Percentiles rank a stretch among this genome's conserved stretches.
phyloP scores from a whole-genome alignment of 192 early-diverging fungal genomes.

The Chytriomyces sp. region DNA sequence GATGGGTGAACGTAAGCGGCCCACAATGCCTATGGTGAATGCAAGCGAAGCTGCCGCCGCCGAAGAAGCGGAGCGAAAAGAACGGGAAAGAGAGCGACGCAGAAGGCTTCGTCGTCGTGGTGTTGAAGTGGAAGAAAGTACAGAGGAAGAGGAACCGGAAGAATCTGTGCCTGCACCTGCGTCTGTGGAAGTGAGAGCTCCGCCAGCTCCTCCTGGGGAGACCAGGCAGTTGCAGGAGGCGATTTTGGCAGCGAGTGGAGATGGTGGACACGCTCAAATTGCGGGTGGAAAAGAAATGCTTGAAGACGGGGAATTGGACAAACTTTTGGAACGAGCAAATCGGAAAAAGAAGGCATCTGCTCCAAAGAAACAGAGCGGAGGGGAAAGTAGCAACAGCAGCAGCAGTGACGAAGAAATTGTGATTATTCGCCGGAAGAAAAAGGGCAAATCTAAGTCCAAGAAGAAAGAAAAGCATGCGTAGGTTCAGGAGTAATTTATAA shows the following conservation, averaged over 20 bases:
- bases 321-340: conserved; percentile 26
- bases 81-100: conserved; percentile 29
- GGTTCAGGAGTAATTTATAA: no score
- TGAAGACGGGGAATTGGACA: conserved; percentile 27
- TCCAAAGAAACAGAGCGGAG: background rate
- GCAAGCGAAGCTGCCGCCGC: conserved; percentile 26
- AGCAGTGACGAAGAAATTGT: conserved; percentile 20
- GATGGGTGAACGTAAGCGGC: conserved; percentile 31
- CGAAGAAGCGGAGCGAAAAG: conserved; percentile 36
- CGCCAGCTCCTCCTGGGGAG: background rate
- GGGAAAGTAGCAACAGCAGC: conserved; percentile 1
- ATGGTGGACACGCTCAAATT: background rate
- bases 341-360: background rate
- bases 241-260: background rate
- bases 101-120: conserved; percentile 29
- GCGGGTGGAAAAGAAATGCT: conserved; percentile 13
- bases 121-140: conserved; percentile 17
- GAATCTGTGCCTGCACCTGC: background rate
- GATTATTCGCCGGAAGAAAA: conserved; percentile 20
- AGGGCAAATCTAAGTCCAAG: background rate
- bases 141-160: conserved; percentile 8
- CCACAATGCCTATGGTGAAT: conserved; percentile 17
- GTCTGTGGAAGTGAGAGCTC: background rate
- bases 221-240: background rate
- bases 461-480: background rate